Evolutionary conservation across 2,329 filamentous ascomycete species (phyloP), one percentile per base, ranked within the genome.

Genomic region (Scortechinia acanthostroma): DNA sequence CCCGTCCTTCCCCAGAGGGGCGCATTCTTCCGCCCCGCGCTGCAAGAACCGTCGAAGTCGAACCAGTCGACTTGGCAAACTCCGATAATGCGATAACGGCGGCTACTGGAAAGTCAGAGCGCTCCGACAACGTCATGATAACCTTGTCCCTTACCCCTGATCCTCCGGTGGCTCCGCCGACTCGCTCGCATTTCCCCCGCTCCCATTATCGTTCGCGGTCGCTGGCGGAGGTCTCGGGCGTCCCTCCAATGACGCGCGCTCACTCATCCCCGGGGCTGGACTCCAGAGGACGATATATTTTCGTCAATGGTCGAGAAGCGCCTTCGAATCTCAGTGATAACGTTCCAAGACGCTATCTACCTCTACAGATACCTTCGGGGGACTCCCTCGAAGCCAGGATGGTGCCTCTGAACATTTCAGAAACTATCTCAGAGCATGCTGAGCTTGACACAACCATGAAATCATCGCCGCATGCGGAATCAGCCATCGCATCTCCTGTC

Each of bases 181-280:
- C 10, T 17, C 35, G 35, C 6, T 40, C 35, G 13, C 35, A 13
- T 40, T 13, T 40, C 13, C 13, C 35, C 17, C 35, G 35, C 6
- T 40, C 35, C 13, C 35, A 40, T 40, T 19, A 15, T 6, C 35
- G 35, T 10, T 40, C 35, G 6, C 35, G 35, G 6, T 40, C 35
- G 17, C 35, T 40, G 35, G 35, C 17, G 10, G 35, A 19, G 17
- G 17, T 40, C 17, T 17, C 35, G 10, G 17, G 35, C 20, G 20
- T 40, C 13, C 35, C 35, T 13, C 17, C 35, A 6, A 40, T 40
- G 35, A 40, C 35, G 35, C 35, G 35, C 35, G 35, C 35, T 13
- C 20, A 40, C 35, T 40, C 35, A 6, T 40, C 35, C 20, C 35
- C 35, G 17, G 35, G 35, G 35, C 35, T 40, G 35, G 35, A 40